Percentiles rank a stretch among this genome's conserved stretches.
Evolutionary conservation across 257 asterid species (phyloP).

Genomic region (Verbascum thapsus): DNA sequence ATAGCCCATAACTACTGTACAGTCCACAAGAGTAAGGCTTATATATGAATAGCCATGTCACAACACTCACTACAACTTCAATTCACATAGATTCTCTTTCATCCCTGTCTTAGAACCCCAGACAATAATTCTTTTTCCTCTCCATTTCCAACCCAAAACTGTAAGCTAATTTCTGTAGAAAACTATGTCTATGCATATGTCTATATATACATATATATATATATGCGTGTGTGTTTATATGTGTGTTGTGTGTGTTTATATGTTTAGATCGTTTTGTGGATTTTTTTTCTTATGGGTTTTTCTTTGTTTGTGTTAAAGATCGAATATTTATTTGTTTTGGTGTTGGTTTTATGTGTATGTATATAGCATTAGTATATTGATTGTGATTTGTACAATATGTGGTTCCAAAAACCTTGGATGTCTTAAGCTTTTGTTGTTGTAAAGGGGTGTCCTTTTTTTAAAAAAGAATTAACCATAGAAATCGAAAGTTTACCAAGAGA

Average conservation of each 20-base stretch:
- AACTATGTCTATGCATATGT: conserved; percentile 1
- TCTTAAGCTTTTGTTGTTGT: conserved; percentile 11
- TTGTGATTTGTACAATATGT: conserved; percentile 12
- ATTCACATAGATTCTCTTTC: not conserved
- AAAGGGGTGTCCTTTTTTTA: not conserved
- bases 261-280: not conserved
- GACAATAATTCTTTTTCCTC: not conserved
- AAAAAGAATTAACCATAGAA: too few species aligned
- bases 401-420: not conserved
- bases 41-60: too few species aligned
- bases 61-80: not conserved
- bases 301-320: conserved; percentile 3
- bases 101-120: not conserved
- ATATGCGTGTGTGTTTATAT: too few species aligned
- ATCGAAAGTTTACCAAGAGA: not conserved
- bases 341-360: not conserved
- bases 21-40: too few species aligned
- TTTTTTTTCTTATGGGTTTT: not conserved
- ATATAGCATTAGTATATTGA: too few species aligned
- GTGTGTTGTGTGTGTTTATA: too few species aligned
- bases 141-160: not conserved
- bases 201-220: too few species aligned
- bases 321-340: not conserved
- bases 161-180: not conserved
- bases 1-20: too few species aligned